phyloP scores from a whole-genome alignment of 1,284 basidiomycete species.

The Cystobasidium slooffiae region DNA sequence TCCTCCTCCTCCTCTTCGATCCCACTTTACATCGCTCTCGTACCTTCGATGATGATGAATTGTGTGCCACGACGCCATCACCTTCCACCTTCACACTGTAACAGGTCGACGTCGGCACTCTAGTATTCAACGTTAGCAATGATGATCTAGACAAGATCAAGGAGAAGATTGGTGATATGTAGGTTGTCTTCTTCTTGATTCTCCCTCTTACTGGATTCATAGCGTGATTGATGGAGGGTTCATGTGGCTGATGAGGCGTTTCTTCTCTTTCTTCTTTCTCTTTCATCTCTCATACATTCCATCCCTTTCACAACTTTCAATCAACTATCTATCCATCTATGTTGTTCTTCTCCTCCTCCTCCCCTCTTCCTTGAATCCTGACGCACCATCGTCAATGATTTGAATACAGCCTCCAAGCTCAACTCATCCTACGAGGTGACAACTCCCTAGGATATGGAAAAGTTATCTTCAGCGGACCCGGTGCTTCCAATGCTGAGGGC shows the following conservation, averaged over 20 bases:
- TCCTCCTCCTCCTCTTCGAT: not conserved
- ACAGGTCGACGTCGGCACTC: constrained; percentile 38
- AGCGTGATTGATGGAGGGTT: not conserved
- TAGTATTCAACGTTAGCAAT: constrained; percentile 21
- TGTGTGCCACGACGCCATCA: not conserved
- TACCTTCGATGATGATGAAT: constrained; percentile 9
- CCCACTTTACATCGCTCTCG: constrained; percentile 10
- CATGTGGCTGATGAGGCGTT: constrained; percentile 1
- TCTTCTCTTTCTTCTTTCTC: not conserved
- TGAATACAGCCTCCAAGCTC: constrained; percentile 36
- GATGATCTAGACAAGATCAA: constrained; percentile 31
- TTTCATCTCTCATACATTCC: not conserved
- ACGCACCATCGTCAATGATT: not conserved
- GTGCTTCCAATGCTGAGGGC: constrained; percentile 16
- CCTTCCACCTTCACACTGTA: not conserved
- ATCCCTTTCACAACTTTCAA: not conserved
- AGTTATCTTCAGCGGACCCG: constrained; percentile 44
- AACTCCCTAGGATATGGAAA: constrained; percentile 49
- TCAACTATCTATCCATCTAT: too few relatives aligned
- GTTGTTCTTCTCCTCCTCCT: not conserved
- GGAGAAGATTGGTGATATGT: constrained; percentile 41
- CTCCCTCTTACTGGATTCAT: not conserved
- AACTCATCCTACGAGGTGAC: constrained; percentile 40
- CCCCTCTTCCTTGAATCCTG: not conserved
- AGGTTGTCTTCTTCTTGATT: not conserved